Conservation (phyloP, 1,284 basidiomycete species). For the Volvariella volvacea region DNA sequence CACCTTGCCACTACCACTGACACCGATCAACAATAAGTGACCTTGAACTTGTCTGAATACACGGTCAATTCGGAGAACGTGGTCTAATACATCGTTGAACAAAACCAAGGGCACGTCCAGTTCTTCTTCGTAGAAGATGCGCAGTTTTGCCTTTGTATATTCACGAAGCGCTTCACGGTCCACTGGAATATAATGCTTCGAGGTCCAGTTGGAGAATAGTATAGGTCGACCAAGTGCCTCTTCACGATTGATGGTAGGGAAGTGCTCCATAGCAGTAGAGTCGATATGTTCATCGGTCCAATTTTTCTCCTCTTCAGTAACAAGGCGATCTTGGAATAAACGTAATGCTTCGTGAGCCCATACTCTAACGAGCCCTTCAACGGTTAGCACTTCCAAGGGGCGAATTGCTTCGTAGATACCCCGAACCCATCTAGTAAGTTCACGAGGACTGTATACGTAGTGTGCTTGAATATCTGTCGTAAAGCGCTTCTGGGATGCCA, state of each 20-base stretch:
- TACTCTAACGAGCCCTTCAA: constrained; percentile 93
- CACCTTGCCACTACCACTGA: constrained; percentile 97
- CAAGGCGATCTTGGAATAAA: constrained; percentile 96
- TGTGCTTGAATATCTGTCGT: constrained; percentile 96
- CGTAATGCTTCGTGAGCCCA: constrained; percentile 99
- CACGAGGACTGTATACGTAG: constrained; percentile 98
- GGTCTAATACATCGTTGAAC: constrained; percentile 97
- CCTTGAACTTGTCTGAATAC: constrained; percentile 99
- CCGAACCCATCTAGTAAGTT: constrained; percentile 96
- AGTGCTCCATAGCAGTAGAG: constrained; percentile 76
- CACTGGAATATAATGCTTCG: constrained; percentile 94
- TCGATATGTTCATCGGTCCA: constrained; percentile 98
- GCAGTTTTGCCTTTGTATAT: constrained; percentile 93
- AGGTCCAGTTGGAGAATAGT: constrained; percentile 98
- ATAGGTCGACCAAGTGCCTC: constrained; percentile 88
- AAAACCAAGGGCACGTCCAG: constrained; percentile 97
- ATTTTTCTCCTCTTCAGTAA: constrained; percentile 81
- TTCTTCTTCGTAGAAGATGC: constrained; percentile 97
- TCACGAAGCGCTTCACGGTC: constrained; percentile 91
- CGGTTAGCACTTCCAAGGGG: constrained; percentile 83
- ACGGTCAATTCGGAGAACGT: constrained; percentile 95
- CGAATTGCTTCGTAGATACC: constrained; percentile 97
- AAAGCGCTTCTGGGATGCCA: constrained; percentile 90
- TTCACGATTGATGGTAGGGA: constrained; percentile 85
- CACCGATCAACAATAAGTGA: constrained; percentile 93